These are phyloP conservation scores for Nicotiana tomentosiformis DNA, from an alignment of 257 asterid species.

Conservation along the genomic window DNA sequence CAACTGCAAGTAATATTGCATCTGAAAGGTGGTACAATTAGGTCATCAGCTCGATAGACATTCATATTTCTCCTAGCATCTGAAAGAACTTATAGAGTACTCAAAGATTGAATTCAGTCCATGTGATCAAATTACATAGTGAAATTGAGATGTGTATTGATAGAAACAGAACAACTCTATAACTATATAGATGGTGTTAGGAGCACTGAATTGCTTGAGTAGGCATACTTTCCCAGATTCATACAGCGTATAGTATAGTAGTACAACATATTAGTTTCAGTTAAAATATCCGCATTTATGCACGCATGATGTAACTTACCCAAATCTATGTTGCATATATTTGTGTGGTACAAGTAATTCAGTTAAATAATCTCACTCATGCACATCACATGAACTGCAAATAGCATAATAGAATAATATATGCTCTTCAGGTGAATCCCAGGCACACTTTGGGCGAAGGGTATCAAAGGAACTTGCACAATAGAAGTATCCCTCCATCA, in stretches of 20 bases:
- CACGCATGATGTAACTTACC: background rate
- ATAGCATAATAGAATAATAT: background rate
- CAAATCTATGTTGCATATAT: background rate
- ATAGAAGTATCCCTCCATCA: background rate
- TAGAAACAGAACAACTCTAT: background rate
- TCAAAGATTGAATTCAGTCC: background rate
- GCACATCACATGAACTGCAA: conserved; percentile 3
- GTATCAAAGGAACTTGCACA: background rate
- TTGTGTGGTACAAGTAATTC: background rate
- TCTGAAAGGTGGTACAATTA: background rate
- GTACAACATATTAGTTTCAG: background rate
- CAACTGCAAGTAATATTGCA: background rate
- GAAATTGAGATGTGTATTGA: background rate
- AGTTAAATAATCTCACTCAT: background rate
- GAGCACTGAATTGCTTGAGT: background rate
- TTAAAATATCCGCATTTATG: background rate
- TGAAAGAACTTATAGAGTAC: background rate
- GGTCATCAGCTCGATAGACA: background rate
- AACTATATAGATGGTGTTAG: background rate
- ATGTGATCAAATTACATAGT: background rate
- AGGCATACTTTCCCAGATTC: background rate
- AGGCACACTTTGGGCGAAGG: background rate
- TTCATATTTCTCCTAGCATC: background rate
- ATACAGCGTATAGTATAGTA: background rate
- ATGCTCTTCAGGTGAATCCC: background rate